Evolutionary conservation across 1,284 basidiomycete species (phyloP).

Genomic region (Heterobasidion annosum): DNA sequence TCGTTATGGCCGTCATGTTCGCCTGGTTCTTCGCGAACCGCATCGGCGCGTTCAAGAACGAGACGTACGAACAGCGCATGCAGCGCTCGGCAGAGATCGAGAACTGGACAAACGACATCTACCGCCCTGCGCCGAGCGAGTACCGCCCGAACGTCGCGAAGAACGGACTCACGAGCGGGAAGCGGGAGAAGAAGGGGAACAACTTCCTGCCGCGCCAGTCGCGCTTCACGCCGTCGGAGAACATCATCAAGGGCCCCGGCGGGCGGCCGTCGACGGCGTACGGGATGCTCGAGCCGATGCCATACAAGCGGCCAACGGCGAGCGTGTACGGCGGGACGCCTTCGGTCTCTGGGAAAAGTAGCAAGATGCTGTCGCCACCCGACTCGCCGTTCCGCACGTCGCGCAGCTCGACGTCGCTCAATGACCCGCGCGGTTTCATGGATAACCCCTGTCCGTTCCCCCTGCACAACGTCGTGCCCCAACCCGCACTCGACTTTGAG

Average conservation of each 20-base stretch:
- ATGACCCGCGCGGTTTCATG: conserved; percentile 37
- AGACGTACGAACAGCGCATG: conserved; percentile 94
- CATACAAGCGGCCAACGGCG: conserved; percentile 48
- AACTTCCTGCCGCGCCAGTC: conserved; percentile 79
- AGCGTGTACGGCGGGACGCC: conserved; percentile 42
- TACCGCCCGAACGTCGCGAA: conserved; percentile 87
- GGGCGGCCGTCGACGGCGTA: conserved; percentile 70
- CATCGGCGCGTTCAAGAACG: conserved; percentile 88
- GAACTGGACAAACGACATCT: conserved; percentile 95
- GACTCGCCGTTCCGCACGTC: conserved; percentile 74
- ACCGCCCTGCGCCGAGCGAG: conserved; percentile 85
- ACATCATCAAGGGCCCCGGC: conserved; percentile 49
- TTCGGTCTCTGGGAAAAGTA: conserved; percentile 24
- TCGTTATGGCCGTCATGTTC: conserved; percentile 95
- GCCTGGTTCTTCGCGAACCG: conserved; percentile 96
- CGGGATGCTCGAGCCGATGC: conserved; percentile 57
- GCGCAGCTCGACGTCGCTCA: conserved; percentile 77
- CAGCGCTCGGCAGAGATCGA: conserved; percentile 88
- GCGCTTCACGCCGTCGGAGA: conserved; percentile 80
- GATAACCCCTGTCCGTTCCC: conserved; percentile 89
- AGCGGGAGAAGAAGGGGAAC: conserved; percentile 42
- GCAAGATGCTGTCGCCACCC: conserved; percentile 54
- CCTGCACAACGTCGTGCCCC: conserved; percentile 82
- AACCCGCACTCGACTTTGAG: conserved; percentile 86
- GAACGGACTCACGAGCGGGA: conserved; percentile 40